These are phyloP conservation scores for Torulaspora delbrueckii DNA, from an alignment of 805 yeast genomes.

Conservation along the genomic window DNA sequence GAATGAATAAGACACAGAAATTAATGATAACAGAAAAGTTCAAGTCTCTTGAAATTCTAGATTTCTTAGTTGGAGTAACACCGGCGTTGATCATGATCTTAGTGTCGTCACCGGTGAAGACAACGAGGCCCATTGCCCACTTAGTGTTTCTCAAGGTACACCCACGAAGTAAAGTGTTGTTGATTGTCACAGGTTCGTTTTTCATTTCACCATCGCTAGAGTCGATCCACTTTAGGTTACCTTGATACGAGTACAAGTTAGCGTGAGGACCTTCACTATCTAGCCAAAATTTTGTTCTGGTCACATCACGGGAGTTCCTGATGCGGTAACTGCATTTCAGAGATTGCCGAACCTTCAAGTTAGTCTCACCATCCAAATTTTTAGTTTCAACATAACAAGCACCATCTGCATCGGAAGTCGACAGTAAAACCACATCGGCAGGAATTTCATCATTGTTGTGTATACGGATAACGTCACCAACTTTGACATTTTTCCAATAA, in stretches of 20 bases:
- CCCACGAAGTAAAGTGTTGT: constrained; percentile 68
- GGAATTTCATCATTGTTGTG: constrained; percentile 76
- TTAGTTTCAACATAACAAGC: constrained; percentile 76
- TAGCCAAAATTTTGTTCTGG: constrained; percentile 55
- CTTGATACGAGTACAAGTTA: constrained; percentile 70
- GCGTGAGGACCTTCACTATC: constrained; percentile 84
- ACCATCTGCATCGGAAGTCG: constrained; percentile 65
- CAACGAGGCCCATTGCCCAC: constrained; percentile 75
- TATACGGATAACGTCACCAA: constrained; percentile 69
- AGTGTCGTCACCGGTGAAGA: constrained; percentile 73
- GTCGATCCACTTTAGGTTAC: constrained; percentile 54
- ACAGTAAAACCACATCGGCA: constrained; percentile 60
- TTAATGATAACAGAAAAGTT: constrained; percentile 66
- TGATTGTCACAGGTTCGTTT: constrained; percentile 63
- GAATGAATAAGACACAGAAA: constrained; percentile 55
- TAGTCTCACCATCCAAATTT: constrained; percentile 77
- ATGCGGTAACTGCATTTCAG: constrained; percentile 54
- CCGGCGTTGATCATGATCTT: constrained; percentile 81
- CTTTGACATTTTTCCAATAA: constrained; percentile 63
- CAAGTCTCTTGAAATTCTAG: constrained; percentile 67
- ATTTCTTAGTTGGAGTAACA: constrained; percentile 69
- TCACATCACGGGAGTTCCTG: constrained; percentile 45
- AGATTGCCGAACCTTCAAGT: constrained; percentile 71
- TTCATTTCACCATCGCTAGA: constrained; percentile 25
- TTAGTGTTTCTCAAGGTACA: constrained; percentile 74